These are phyloP conservation scores for Sindora glabra DNA, from an alignment of 306 rosid genomes.

Conservation along the genomic window DNA sequence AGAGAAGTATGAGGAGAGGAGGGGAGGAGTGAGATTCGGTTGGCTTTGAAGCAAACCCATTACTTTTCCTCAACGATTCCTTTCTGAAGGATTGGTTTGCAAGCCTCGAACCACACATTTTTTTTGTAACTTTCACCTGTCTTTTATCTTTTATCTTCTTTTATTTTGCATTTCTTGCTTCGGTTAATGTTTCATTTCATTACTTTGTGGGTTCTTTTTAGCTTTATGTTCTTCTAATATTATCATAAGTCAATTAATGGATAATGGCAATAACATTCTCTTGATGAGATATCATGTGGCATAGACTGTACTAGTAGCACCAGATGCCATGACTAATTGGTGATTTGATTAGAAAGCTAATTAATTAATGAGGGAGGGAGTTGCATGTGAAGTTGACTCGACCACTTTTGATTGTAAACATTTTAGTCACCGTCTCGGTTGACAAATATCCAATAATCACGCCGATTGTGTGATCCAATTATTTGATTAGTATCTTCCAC, in stretches of 20 bases:
- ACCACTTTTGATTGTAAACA: slow-evolving; percentile 26
- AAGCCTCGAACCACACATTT: slow-evolving; percentile 88
- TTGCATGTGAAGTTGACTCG: slow-evolving; percentile 60
- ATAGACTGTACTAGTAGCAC: neutral
- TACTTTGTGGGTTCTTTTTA: neutral
- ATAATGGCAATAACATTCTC: no score
- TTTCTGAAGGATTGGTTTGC: slow-evolving; percentile 78
- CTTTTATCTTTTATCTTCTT: neutral
- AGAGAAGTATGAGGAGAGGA: slow-evolving; percentile 61
- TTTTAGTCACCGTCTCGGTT: slow-evolving; percentile 23
- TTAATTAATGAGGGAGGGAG: slow-evolving; percentile 24
- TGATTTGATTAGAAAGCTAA: neutral
- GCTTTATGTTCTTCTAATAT: neutral
- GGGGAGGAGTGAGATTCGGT: slow-evolving; percentile 94
- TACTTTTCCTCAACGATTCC: slow-evolving; percentile 84
- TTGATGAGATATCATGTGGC: no score
- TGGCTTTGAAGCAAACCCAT: slow-evolving; percentile 96
- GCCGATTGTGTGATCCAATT: slow-evolving; percentile 33
- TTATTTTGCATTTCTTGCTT: slow-evolving; percentile 5
- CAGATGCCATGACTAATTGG: slow-evolving; percentile 1
- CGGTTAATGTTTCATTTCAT: neutral
- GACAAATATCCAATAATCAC: slow-evolving; percentile 52
- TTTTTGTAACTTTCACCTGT: slow-evolving; percentile 26
- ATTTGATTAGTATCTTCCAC: slow-evolving; percentile 17
- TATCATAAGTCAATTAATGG: no score